These are phyloP conservation scores for Parsonsia alboflavescens DNA, from an alignment of 257 asterid species.

Conservation along the genomic window DNA sequence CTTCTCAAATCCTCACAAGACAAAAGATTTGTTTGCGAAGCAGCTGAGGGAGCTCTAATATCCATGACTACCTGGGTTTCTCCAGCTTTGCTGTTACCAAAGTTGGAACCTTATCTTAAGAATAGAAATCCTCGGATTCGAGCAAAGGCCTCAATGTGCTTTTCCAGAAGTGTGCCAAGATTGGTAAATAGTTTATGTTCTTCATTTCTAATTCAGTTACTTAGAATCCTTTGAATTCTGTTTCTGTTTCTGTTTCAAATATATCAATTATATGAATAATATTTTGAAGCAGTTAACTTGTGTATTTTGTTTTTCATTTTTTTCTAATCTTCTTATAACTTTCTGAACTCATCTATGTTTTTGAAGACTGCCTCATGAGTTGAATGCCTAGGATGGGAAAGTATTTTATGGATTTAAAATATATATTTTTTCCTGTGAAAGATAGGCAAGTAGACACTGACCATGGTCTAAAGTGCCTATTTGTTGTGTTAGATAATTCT, in stretches of 20 bases:
- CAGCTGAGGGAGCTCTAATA: constrained; percentile 72
- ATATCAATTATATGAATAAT: background rate
- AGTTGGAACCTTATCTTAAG: constrained; percentile 67
- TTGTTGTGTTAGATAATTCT: background rate
- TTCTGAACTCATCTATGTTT: background rate
- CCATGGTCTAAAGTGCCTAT: background rate
- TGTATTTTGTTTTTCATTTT: background rate
- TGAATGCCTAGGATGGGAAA: too few relatives aligned
- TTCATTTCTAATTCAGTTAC: background rate
- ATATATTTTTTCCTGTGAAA: too few relatives aligned
- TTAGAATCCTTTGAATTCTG: background rate
- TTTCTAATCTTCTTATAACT: background rate
- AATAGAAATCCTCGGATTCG: constrained; percentile 89
- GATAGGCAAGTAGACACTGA: too few relatives aligned
- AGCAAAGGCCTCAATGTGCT: constrained; percentile 81
- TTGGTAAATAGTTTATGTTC: constrained; percentile 47
- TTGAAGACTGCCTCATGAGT: background rate
- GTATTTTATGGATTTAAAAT: background rate
- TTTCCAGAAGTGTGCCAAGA: constrained; percentile 57
- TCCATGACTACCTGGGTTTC: constrained; percentile 75
- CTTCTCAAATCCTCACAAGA: constrained; percentile 95
- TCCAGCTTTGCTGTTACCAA: constrained; percentile 70
- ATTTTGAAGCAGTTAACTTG: background rate
- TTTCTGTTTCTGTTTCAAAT: background rate
- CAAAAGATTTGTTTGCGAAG: constrained; percentile 89